Evolutionary conservation across 2,329 filamentous ascomycete species (phyloP), one percentile per base, ranked within the genome.

Genomic region (Clonostachys rhizophaga): DNA sequence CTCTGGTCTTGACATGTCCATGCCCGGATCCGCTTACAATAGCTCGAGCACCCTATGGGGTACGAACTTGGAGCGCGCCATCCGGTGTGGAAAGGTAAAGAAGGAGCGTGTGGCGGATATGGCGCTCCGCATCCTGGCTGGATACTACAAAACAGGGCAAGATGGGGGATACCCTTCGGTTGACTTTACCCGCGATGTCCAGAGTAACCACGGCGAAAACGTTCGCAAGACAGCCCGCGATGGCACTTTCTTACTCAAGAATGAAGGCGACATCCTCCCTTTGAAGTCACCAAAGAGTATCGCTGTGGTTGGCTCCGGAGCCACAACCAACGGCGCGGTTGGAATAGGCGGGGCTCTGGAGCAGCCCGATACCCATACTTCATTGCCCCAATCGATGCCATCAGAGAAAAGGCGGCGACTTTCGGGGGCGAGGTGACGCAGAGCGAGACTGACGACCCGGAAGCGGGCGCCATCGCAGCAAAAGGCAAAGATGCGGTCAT

Each of bases 1-100:
- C 51, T 78, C 81, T 18, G 89, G 89, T 30, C 63, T 92, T 51
- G 88, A 92, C 61, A 89, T 91, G 87, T 83, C 83, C 3, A 92
- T 92, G 87, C 87, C 87, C 0, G 89, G 89, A 49, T 81, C 70
- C 46, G 71, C 78, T 55, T 81, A 64, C 58, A 79, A 79, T 59
- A 66, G 65, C 34, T 71, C 67, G 33, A 74, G 68, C 37, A 61
- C 79, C 4, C 69, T 77, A 35, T 84, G 81, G 80, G 81, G 80
- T 1, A 63, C 70, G 8, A 69, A 69, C 50, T 72, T 85, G 13
- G 67, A 67, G 46, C 67, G 58, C 43, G 79, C 80, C 24, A 68
- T 86, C 51, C 69, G 78, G 53, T 78, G 75, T 52, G 80, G 80
- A 33, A 72, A 77, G 45, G 74, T 89, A 5, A 69, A 77, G 6